These are phyloP conservation scores for Zygoascus biomembranicola DNA, from an alignment of 805 yeast species.

Conservation along the genomic window DNA sequence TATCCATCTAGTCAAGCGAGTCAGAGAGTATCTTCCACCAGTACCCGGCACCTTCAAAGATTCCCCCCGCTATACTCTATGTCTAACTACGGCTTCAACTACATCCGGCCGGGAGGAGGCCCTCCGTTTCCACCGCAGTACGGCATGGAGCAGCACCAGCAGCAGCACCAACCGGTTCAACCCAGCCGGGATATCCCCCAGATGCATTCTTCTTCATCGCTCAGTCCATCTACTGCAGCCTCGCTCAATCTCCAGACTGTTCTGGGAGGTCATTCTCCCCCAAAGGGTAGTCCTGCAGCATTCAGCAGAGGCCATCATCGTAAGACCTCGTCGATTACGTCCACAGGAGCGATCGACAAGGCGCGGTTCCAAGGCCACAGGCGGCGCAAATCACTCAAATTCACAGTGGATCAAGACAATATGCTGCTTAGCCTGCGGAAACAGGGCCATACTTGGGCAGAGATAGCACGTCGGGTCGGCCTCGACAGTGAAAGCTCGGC, in stretches of 20 bases:
- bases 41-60: neutral
- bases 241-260: neutral
- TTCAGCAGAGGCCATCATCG: neutral
- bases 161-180: conserved; percentile 1
- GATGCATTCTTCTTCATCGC: neutral
- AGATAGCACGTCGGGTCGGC: conserved; percentile 46
- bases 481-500: conserved; percentile 42
- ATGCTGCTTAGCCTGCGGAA: conserved; percentile 50
- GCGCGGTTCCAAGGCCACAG: conserved; percentile 4
- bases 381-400: conserved; percentile 20
- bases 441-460: conserved; percentile 61
- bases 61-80: neutral
- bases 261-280: neutral
- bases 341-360: neutral
- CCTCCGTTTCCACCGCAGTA: neutral
- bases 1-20: too few relatives aligned
- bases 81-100: neutral
- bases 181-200: neutral
- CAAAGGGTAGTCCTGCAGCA: too few relatives aligned
- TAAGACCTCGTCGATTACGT: neutral
- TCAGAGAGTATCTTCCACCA: too few relatives aligned
- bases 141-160: neutral
- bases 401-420: conserved; percentile 57
- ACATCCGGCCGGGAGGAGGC: neutral
- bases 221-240: neutral